phyloP scores from a whole-genome alignment of 192 early-diverging fungal species.

The Thoreauomyces humboldtii region DNA sequence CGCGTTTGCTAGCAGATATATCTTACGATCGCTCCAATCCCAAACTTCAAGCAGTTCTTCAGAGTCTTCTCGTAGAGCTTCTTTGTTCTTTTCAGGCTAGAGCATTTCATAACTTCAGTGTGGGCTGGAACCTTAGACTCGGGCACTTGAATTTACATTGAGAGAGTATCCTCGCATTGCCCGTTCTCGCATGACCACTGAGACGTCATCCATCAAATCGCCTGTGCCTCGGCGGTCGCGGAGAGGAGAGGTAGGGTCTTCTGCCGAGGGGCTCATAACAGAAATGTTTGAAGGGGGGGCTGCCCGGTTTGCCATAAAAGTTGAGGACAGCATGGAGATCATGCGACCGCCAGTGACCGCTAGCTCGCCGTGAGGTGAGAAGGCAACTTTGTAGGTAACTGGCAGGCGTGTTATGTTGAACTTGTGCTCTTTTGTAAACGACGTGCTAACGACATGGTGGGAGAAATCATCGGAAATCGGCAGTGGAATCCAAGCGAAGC shows the following conservation, averaged over 20 bases:
- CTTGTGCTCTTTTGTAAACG: slow-evolving; percentile 2
- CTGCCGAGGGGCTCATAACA: too few species aligned
- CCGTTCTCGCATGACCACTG: slow-evolving; percentile 75
- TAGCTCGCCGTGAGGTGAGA: slow-evolving; percentile 19
- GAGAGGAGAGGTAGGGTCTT: too few species aligned
- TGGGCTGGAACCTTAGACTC: too few species aligned
- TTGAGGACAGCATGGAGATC: slow-evolving; percentile 4
- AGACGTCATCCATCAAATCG: slow-evolving; percentile 62
- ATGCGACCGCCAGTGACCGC: slow-evolving; percentile 8
- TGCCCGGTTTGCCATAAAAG: too few species aligned
- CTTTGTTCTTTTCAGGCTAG: slow-evolving; percentile 12
- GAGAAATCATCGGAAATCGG: slow-evolving; percentile 23
- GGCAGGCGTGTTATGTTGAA: slow-evolving; percentile 21
- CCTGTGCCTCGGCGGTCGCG: too few species aligned
- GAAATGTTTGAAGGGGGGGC: too few species aligned
- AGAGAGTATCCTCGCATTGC: slow-evolving; percentile 76
- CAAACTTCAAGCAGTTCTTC: slow-evolving; percentile 21
- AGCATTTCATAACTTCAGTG: too few species aligned
- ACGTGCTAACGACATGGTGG: slow-evolving; percentile 12
- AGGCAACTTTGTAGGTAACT: slow-evolving; percentile 10
- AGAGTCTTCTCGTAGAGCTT: slow-evolving; percentile 14
- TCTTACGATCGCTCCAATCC: slow-evolving; percentile 13
- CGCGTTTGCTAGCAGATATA: too few species aligned
- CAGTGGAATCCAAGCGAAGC: slow-evolving; percentile 30
- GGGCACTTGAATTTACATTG: slow-evolving; percentile 44